Evolutionary conservation across 2,329 filamentous ascomycete species (phyloP), one percentile per base, ranked within the genome.

Genomic region (Botrytis medusae): DNA sequence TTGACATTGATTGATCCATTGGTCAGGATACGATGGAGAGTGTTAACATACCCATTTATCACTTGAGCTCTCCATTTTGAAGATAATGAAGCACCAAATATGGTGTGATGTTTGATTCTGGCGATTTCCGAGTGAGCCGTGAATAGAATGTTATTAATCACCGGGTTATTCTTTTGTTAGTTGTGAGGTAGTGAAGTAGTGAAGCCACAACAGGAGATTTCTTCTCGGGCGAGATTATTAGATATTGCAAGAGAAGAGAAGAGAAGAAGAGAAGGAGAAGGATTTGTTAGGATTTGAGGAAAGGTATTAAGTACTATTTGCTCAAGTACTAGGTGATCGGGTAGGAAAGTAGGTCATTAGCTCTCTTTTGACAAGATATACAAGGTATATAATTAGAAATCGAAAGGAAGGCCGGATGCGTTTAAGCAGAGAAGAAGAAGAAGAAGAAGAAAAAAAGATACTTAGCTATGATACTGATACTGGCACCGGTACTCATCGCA

Each of bases 41-140:
- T 18, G 6, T 20, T 1, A 22, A 67, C 70, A 67, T 72, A 72
- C 70, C 70, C 70, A 59, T 72, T 72, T 72, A 20, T 72, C 70
- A 57, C 46, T 72, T 72, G 70, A 59, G 34, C 46, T 57, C 25
- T 72, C 61, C 70, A 72, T 72, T 10, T 67, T 72, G 22, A 25
- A 51, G 59, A 61, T 29, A 16, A 40, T 40, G 2, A 22, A 16
- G 22, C n/a, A 54, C 6, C 16, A 48, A 29, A 18, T 62, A 12
- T 62, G 68, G 68, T 48, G 57, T 62, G 29, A 62, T 70, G 59
- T 7, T 25, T 40, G 65, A 32, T 42, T 44, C 22, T 18, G 51
- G 29, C 1, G 68, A 29, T 48, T 34, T 44, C 42, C 37, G 48
- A 34, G 40, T 40, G 46, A 67, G 64, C 32, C 64, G 64, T 67